These are phyloP conservation scores for Lactarius vividus DNA, from an alignment of 768 basidiomycete genomes.

Conservation along the genomic window DNA sequence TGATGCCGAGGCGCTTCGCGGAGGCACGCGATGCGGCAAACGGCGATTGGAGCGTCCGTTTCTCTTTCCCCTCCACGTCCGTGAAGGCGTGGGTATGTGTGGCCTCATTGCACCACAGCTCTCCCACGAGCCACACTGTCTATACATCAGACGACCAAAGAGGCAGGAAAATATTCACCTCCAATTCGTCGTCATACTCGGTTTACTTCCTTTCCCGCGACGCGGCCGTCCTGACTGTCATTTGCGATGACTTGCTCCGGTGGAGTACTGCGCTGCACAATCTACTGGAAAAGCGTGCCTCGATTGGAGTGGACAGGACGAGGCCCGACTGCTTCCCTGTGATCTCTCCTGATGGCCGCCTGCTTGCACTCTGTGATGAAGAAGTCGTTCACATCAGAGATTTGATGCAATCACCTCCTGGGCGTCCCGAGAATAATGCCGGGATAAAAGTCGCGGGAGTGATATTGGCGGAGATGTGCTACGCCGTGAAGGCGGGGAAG, in stretches of 20 bases:
- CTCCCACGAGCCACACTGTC: constrained; percentile 2
- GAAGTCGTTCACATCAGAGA: constrained; percentile 16
- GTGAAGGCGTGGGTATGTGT: constrained; percentile 5
- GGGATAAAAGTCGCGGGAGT: constrained; percentile 13
- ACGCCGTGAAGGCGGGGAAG: constrained; percentile 11
- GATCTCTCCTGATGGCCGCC: constrained; percentile 15
- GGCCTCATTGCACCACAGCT: not conserved
- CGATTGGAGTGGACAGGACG: constrained; percentile 4
- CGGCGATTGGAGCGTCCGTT: not conserved
- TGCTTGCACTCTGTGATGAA: constrained; percentile 17
- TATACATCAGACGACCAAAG: constrained; percentile 9
- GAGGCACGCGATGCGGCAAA: constrained; percentile 1
- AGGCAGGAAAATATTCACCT: constrained; percentile 13
- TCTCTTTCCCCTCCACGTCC: constrained; percentile 13
- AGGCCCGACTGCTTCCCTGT: constrained; percentile 16
- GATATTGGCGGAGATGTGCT: constrained; percentile 7
- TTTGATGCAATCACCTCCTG: constrained; percentile 9
- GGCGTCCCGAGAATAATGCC: not conserved
- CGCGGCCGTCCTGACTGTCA: constrained; percentile 9
- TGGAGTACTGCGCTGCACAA: not conserved
- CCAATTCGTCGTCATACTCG: constrained; percentile 10
- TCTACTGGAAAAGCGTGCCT: constrained; percentile 5
- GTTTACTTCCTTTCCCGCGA: constrained; percentile 15
- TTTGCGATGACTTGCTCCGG: constrained; percentile 14
- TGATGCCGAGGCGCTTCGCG: constrained; percentile 10